Base-by-base conservation (phyloP, 2,329 filamentous ascomycete species). In the Periconia macrospinosa region DNA sequence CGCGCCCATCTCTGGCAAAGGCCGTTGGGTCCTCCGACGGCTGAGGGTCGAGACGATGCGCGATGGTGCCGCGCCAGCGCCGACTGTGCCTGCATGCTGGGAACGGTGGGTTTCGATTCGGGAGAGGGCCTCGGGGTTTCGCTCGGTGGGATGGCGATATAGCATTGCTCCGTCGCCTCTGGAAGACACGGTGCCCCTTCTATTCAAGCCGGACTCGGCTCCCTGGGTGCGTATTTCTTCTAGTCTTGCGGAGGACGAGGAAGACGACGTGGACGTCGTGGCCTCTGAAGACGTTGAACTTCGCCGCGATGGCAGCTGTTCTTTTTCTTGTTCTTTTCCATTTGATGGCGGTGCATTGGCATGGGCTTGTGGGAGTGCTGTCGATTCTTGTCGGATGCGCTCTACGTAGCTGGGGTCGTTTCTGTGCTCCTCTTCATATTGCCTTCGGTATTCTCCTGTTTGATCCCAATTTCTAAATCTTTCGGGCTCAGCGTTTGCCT, bases 31-130 rank as follows among this genome's bases (percentile, higher is more conserved):
- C 30, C 57, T 65, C 23, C 67, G 63, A 2, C 65, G 63, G 8
- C 66, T 66, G 15, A 72, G 82, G 20, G 83, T 81, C 15, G 55
- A 53, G 1, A 60, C 52, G 1, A 70, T 49, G 45, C 82, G 76
- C 27, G 75, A 79, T 61, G 72, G 75, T 7, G 66, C 53, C 58
- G 60, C 49, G 0, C 53, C 52, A 17, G 68, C 69, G 53, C 89
- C 89, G 15, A 92, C 89, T 1, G 89, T 92, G 51, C 76, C 81
- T 57, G 79, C 83, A 72, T 92, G 88, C 73, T 91, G 89, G 60
- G 86, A 88, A 52, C 84, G 79, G 35, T 86, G 83, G 2, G 89
- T 92, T 48, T 88, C 82, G 57, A 92, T 91, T 42, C 89, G 84
- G 66, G 83, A 83, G 49, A 92, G 78, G 49, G 84, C 87, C 18